Conservation (phyloP, 352 stramenopile species). For the Phytophthora uliginosa region DNA sequence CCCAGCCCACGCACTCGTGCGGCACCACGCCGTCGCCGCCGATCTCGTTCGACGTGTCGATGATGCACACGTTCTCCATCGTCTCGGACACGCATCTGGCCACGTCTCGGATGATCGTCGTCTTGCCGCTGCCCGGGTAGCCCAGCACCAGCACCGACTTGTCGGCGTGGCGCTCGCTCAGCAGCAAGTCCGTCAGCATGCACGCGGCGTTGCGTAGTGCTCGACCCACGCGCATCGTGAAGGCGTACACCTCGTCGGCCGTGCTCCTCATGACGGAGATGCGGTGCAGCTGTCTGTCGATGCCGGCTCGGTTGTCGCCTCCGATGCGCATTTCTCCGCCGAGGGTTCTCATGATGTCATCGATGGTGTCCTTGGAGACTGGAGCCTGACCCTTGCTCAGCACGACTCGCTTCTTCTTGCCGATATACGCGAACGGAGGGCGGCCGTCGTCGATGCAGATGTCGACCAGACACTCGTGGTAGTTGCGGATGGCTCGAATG, state of each 20-base stretch:
- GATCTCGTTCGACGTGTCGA: background rate
- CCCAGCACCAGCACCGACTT: background rate
- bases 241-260: constrained; percentile 62
- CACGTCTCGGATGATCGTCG: too few relatives aligned
- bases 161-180: background rate
- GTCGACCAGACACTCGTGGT: constrained; percentile 40
- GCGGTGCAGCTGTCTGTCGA: constrained; percentile 82
- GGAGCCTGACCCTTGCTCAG: constrained; percentile 31
- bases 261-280: constrained; percentile 81
- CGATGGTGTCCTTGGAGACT: constrained; percentile 58
- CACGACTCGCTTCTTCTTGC: constrained; percentile 36
- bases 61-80: too few relatives aligned
- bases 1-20: too few relatives aligned
- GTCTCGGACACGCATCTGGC: too few relatives aligned
- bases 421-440: constrained; percentile 40
- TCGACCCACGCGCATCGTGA: constrained; percentile 75
- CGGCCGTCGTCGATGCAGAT: constrained; percentile 50
- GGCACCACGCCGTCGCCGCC: too few relatives aligned
- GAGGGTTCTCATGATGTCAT: constrained; percentile 56
- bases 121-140: too few relatives aligned
- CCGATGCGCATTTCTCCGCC: constrained; percentile 65
- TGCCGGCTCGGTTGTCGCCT: constrained; percentile 79
- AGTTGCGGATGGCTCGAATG: constrained; percentile 32
- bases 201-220: constrained; percentile 55
- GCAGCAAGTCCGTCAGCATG: background rate